Base-by-base conservation (phyloP, 106 monocot species). In the Dioscorea zingiberensis region DNA sequence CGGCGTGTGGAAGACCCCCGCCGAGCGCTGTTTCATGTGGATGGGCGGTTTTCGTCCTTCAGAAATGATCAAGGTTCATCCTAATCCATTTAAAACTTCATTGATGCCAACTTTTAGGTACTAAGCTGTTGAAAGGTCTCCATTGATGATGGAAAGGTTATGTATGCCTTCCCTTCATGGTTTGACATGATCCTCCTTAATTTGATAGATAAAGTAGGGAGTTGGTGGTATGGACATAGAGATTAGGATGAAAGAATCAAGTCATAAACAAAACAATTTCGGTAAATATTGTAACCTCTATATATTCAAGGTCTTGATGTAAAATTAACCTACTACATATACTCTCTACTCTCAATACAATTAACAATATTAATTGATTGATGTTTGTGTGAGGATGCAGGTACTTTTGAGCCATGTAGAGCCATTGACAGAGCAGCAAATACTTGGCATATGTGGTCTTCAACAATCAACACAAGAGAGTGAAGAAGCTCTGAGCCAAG, bases 401-500 rank as follows among this genome's bases (percentile, higher is more conserved):
- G 71, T 87, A 64, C 32, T 87, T 12, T 25, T 84, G 27, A 65
- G 75, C 15, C 91, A 88, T 64, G 78, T 88, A 3, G 91, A 97
- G 69, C 91, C 91, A 30, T 58, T 88, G 27, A 78, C 85, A 2
- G 95, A 97, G 71, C 91, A 97, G 60, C 95, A 97, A 55, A 72
- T 91, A 67, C n/a, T 97, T 17, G 88, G 79, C 2, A 77, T 97
- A 15, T 91, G 76, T 44, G 64, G 72, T 7, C 74, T 91, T 26
- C 91, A 88, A 32, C 91, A 91, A 32, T 91, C 91, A 16, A 81
- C 79, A 21, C 91, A 88, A 12, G 88, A 91, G 65, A 77, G 87
- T 19, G 95, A 97, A 59, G 95, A 97, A 55, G 85, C 95, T 16
- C 83, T 97, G 4, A 91, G 66, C 56, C 95, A 91, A 63, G 95